Evolutionary conservation across 805 yeast genomes (phyloP).

Genomic region (Candida maris): DNA sequence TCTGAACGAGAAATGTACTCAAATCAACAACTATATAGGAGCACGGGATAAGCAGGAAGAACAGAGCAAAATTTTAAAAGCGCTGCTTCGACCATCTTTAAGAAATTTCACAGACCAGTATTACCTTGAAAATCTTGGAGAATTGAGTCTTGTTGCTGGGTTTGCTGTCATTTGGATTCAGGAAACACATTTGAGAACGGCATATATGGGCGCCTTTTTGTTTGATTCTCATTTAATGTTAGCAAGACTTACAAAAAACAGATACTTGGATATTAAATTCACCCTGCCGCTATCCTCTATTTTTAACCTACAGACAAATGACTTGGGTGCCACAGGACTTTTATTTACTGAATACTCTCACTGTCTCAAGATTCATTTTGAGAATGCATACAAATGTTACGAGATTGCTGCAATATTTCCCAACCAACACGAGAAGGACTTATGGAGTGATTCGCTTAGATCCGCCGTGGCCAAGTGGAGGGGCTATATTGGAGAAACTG

Average conservation of each 20-base stretch:
- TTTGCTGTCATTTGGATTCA: constrained; percentile 39
- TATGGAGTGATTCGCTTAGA: constrained; percentile 39
- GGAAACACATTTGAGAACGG: constrained; percentile 11
- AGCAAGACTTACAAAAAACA: constrained; percentile 25
- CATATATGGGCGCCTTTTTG: constrained; percentile 36
- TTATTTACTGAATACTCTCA: constrained; percentile 29
- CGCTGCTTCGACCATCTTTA: constrained; percentile 11
- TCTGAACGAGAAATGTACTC: constrained; percentile 19
- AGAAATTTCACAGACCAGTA: constrained; percentile 18
- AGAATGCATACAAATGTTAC: constrained; percentile 36
- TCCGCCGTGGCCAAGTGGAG: constrained; percentile 9
- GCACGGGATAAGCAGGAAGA: constrained; percentile 18
- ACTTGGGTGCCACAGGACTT: constrained; percentile 21
- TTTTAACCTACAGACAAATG: constrained; percentile 20
- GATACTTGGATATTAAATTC: constrained; percentile 36
- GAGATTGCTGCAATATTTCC: constrained; percentile 42
- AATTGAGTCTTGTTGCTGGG: constrained; percentile 42
- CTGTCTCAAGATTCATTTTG: constrained; percentile 45
- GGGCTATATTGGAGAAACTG: constrained; percentile 33
- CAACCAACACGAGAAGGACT: constrained; percentile 30
- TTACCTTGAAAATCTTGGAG: constrained; percentile 46
- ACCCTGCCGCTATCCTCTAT: constrained; percentile 45
- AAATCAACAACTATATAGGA: constrained; percentile 23
- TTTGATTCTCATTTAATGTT: constrained; percentile 51
- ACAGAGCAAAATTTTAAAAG: constrained; percentile 13